These are phyloP conservation scores for Zygosaccharomyces pseudobailii DNA, from an alignment of 1,139 yeast genomes.

Conservation along the genomic window DNA sequence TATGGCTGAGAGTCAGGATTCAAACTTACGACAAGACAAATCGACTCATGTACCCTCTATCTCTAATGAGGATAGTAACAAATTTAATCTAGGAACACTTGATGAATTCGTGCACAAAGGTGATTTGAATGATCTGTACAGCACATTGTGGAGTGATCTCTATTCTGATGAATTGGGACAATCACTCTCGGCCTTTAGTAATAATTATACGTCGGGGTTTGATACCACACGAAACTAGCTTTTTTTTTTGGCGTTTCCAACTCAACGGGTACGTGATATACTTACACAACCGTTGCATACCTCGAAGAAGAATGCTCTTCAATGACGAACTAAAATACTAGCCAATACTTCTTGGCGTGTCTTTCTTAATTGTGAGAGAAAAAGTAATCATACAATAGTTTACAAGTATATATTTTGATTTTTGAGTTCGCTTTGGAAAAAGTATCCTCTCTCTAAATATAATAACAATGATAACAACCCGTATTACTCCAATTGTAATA, in stretches of 20 bases:
- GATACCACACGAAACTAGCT: neutral
- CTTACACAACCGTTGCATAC: no score
- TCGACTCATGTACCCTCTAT: neutral
- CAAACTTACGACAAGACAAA: neutral
- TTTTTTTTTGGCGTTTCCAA: no score
- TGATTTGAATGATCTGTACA: conserved; percentile 28
- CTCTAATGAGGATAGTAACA: neutral
- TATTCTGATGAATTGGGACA: conserved; percentile 15
- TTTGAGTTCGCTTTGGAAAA: neutral
- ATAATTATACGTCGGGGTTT: conserved; percentile 1
- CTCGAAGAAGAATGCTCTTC: no score
- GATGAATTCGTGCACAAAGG: conserved; percentile 31
- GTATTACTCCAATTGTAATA: conserved; percentile 19
- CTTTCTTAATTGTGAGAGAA: no score
- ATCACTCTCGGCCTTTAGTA: conserved; percentile 2
- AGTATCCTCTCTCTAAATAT: neutral
- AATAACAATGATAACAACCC: neutral
- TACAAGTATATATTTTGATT: neutral
- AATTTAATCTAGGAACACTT: conserved; percentile 27
- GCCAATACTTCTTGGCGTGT: no score
- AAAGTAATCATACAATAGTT: neutral
- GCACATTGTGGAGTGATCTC: conserved; percentile 30
- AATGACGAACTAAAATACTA: no score
- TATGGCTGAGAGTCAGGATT: neutral
- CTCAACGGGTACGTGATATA: no score